Base-by-base conservation (phyloP, 2,329 filamentous ascomycete species). In the Talaromyces sp. region DNA sequence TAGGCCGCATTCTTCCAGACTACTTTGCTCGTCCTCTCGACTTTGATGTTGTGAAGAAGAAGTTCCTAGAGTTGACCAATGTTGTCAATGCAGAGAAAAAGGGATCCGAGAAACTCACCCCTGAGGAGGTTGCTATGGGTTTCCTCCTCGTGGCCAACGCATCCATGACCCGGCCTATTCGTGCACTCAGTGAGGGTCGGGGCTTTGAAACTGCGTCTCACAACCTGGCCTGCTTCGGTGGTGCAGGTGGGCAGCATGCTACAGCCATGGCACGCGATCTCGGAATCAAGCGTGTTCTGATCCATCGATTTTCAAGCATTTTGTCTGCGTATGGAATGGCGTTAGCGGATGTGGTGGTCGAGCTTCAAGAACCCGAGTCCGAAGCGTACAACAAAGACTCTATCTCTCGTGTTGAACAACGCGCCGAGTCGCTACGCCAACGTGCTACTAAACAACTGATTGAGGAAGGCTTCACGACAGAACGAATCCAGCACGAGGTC, bases 1-100 rank as follows among this genome's bases (percentile, higher is more conserved):
- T 96, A 0, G 92, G 93, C 0, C 84, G 93, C 44, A 79, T 96
- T 3, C 76, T 96, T 0, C 92, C 92, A 0, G 91, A 96, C 64
- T 96, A 95, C 80, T 44, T 68, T 74, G 42, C 78, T 67, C 62
- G 62, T 22, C 59, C 77, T 0, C 69, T 83, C 15, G 80, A 80
- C 52, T 67, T 71, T 1, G 79, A 79, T 8, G 71, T 78, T 15
- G 73, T 74, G 5, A 70, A 68, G n/a, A 61, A 70, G 56, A 77
- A 76, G 32, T 81, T 82, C 53, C 63, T 72, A 7, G 72, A 78
- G 30, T 66, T 83, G 47, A 76, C 80, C 0, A 68, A 69, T 5
- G 68, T 73, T 5, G 78, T 83, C 64, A 82, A 82, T 58, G 62
- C 68, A 1, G 67, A 69, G 15, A 69, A 69, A 13, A 72, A 70